These are phyloP conservation scores for Cardamine occulta DNA, from an alignment of 345 rosid species.

Conservation along the genomic window DNA sequence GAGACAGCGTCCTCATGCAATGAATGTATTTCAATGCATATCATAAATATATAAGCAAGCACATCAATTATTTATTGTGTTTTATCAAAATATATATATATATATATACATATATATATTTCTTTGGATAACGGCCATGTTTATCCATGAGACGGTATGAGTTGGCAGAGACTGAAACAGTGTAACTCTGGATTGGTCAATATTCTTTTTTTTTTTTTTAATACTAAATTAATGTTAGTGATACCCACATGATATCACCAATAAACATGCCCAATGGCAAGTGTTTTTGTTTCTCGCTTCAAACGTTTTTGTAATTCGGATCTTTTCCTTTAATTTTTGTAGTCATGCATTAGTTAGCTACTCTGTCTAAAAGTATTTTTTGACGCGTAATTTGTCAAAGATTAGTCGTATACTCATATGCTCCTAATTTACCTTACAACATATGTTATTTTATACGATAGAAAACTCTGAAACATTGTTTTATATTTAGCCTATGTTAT, in stretches of 20 bases:
- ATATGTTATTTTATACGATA: too few species aligned
- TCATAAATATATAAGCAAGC: not conserved
- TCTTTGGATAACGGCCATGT: slow-evolving; percentile 9
- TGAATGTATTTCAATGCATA: slow-evolving; percentile 15
- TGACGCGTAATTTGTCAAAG: not conserved
- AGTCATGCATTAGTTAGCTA: not conserved
- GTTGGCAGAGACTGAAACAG: too few species aligned
- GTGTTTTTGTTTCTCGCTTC: not conserved
- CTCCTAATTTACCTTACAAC: not conserved
- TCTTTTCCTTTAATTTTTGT: not conserved
- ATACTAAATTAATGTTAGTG: too few species aligned
- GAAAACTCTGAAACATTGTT: not conserved
- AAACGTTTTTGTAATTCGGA: not conserved
- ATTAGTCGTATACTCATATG: not conserved
- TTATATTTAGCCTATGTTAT: not conserved
- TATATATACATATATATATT: too few species aligned
- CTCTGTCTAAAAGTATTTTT: not conserved
- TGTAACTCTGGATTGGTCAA: too few species aligned
- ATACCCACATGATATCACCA: too few species aligned
- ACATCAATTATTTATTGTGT: not conserved
- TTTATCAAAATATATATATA: too few species aligned
- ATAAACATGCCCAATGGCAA: too few species aligned
- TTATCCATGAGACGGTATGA: too few species aligned
- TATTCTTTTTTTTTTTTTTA: too few species aligned
- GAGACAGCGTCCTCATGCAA: slow-evolving; percentile 1